Conservation (phyloP, 805 yeast species). For the Metschnikowia kunwiensis region DNA sequence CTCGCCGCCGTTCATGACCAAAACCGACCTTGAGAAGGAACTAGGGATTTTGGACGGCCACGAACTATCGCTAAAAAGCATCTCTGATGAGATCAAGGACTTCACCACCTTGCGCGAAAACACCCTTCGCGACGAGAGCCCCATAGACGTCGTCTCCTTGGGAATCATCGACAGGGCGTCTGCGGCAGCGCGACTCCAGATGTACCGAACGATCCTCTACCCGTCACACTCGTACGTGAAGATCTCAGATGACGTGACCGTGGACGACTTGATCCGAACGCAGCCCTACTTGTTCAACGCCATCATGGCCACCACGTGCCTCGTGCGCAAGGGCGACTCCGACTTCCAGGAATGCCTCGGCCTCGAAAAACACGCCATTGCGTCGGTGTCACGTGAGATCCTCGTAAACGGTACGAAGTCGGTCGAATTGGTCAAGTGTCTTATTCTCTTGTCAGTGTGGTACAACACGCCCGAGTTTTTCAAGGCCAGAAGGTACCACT, state of each 20-base stretch:
- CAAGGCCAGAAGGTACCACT: slow-evolving; percentile 72
- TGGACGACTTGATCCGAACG: slow-evolving; percentile 46
- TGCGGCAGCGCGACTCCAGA: slow-evolving; percentile 50
- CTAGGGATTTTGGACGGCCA: slow-evolving; percentile 34
- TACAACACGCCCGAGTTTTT: slow-evolving; percentile 81
- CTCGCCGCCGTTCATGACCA: slow-evolving; percentile 27
- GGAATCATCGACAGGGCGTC: slow-evolving; percentile 60
- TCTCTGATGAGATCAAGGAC: slow-evolving; percentile 46
- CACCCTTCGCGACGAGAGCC: slow-evolving; percentile 25
- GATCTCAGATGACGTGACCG: slow-evolving; percentile 42
- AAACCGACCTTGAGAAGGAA: slow-evolving; percentile 42
- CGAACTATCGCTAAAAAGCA: slow-evolving; percentile 35
- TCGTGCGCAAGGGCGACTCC: slow-evolving; percentile 31
- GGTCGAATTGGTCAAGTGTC: slow-evolving; percentile 60
- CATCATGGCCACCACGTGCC: slow-evolving; percentile 59
- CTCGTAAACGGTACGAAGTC: slow-evolving; percentile 69
- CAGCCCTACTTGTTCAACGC: slow-evolving; percentile 64
- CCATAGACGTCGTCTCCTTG: slow-evolving; percentile 50
- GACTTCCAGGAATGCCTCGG: slow-evolving; percentile 43
- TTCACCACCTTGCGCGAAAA: slow-evolving; percentile 42
- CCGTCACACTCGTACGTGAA: slow-evolving; percentile 55
- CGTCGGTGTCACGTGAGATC: slow-evolving; percentile 53
- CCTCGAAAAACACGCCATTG: slow-evolving; percentile 52
- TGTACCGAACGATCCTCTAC: slow-evolving; percentile 49
- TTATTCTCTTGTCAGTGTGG: slow-evolving; percentile 68